A percentile compares a stretch with the other conserved stretches of the same genome.
These are phyloP conservation scores for Talaromyces sp. DNA, from an alignment of 2,329 filamentous ascomycete genomes.

Conservation along the genomic window DNA sequence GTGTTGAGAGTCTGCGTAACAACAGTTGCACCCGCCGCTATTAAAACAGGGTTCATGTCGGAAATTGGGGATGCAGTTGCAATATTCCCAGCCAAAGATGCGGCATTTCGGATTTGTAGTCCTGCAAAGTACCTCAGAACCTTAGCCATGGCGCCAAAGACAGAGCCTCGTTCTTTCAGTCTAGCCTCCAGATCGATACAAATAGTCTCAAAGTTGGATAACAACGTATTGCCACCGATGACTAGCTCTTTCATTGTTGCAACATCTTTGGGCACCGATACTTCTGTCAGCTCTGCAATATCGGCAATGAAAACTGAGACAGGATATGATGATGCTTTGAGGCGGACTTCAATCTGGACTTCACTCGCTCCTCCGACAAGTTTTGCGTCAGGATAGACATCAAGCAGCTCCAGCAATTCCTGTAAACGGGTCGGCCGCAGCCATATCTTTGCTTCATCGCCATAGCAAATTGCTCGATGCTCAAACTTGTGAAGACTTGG, in stretches of 20 bases:
- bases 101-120: slow-evolving; percentile 94
- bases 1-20: slow-evolving; percentile 71
- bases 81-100: slow-evolving; percentile 89
- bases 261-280: slow-evolving; percentile 53
- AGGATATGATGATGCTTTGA: slow-evolving; percentile 88
- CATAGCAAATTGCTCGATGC: slow-evolving; percentile 77
- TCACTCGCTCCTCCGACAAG: slow-evolving; percentile 95
- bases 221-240: slow-evolving; percentile 84
- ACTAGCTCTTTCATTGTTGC: slow-evolving; percentile 74
- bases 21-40: slow-evolving; percentile 77
- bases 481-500: slow-evolving; percentile 77
- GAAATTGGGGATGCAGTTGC: slow-evolving; percentile 95
- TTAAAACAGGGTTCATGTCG: slow-evolving; percentile 89
- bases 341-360: slow-evolving; percentile 97
- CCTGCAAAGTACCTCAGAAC: slow-evolving; percentile 94
- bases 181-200: slow-evolving; percentile 74
- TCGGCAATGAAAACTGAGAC: slow-evolving; percentile 90
- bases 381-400: slow-evolving; percentile 76
- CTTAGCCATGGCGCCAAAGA: slow-evolving; percentile 87
- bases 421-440: slow-evolving; percentile 81
- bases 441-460: slow-evolving; percentile 93
- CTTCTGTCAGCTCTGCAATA: slow-evolving; percentile 85
- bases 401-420: slow-evolving; percentile 92
- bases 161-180: slow-evolving; percentile 64
- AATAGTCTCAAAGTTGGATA: slow-evolving; percentile 87